Base-by-base conservation (phyloP, 306 rosid species). In the Adenanthera pavonina region DNA sequence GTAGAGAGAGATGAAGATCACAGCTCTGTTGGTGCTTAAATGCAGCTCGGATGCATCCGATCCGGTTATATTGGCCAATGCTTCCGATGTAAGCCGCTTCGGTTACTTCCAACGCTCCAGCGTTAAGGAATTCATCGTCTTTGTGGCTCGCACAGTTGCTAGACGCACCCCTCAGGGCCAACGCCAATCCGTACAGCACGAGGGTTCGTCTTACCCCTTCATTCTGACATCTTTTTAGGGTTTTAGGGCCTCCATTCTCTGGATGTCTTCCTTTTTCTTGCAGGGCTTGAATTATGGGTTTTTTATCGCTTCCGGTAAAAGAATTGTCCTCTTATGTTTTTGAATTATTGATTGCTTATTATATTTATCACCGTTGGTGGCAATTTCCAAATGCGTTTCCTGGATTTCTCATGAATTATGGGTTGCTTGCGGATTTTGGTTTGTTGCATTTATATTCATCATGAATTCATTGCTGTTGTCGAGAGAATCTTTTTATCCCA, bases 101-200 rank as follows among this genome's bases (percentile, higher is more conserved):
- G 94, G 99, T 4, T 95, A 88, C 86, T 95, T 95, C 80, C 99
- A 95, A 85, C 86, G 97, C 38, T 79, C 89, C 56, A 84, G 91
- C 89, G 92, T 89, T 73, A 91, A 77, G 88, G 90, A 91, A 53
- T 91, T 91, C 88, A 72, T 89, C 75, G 79, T 87, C 76, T 89
- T 61, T 78, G 97, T 95, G 16, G 92, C 90, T 75, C 99, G 99
- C 43, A 95, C 99, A 69, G 99, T 95, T 38, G 99, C 99, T 73
- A 92, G 76, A 46, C 99, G 97, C 40, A 95, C 95, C 30, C 97
- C 95, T n/a, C 92, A 87, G 8, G 93, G 88, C n/a, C 99, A 95
- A 71, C 97, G 99, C 48, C 99, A 95, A 86, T 92, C 99, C 67
- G 99, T 95, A 34, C 97, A 95, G 80, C 99, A 95, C 56, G 99